Percentiles rank a stretch among this genome's conserved stretches.
phyloP scores from a whole-genome alignment of 208 protist species.

The Trypanosomatidae sp. region DNA sequence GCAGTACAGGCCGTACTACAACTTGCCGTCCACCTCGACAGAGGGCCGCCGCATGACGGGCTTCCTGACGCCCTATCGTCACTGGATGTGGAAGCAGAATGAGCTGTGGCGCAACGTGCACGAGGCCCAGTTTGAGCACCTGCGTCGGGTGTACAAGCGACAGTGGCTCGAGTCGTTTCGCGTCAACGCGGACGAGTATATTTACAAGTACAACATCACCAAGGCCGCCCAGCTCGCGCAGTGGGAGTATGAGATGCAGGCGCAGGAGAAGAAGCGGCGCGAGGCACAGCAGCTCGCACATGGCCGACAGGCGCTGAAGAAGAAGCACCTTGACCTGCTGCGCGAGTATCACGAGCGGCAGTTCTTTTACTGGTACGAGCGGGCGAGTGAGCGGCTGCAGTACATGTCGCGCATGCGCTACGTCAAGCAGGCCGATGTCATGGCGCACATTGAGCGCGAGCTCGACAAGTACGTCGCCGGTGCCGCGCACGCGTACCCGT shows the following conservation, averaged over 20 bases:
- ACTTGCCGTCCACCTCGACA: constrained; percentile 75
- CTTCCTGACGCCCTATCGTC: constrained; percentile 80
- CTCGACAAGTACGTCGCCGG: constrained; percentile 82
- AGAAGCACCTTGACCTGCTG: constrained; percentile 85
- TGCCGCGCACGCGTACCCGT: constrained; percentile 49
- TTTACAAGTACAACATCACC: constrained; percentile 90
- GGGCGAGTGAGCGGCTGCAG: constrained; percentile 83
- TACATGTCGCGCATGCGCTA: constrained; percentile 84
- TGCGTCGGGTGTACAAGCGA: constrained; percentile 84
- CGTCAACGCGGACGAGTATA: constrained; percentile 89
- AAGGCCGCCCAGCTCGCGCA: constrained; percentile 80
- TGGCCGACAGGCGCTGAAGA: constrained; percentile 67
- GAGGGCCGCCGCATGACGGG: constrained; percentile 81
- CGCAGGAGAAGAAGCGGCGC: constrained; percentile 68
- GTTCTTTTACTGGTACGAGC: constrained; percentile 90
- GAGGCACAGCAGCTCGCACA: constrained; percentile 62
- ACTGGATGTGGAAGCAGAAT: constrained; percentile 91
- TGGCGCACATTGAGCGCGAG: constrained; percentile 79
- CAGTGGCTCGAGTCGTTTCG: constrained; percentile 88
- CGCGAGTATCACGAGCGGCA: constrained; percentile 85
- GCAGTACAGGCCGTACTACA: constrained; percentile 78
- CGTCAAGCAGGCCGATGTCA: constrained; percentile 46
- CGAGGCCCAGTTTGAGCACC: constrained; percentile 87
- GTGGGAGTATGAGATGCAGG: constrained; percentile 87
- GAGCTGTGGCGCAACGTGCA: constrained; percentile 88